Base-by-base conservation (phyloP, 805 yeast genomes). In the Brettanomyces naardenensis region DNA sequence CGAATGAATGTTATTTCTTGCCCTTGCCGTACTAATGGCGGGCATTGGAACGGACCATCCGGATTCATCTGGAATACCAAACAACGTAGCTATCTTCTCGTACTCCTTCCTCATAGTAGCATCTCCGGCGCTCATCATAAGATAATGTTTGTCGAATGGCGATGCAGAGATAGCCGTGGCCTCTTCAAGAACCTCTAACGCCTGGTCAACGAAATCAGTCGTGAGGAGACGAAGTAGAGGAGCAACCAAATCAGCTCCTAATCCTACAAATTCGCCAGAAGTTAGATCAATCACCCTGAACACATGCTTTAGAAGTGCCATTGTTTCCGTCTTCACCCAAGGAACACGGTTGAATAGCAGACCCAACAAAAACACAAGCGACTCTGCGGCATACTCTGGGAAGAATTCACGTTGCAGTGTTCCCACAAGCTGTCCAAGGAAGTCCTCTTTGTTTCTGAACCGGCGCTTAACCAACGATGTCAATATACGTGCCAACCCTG, bases 11-110 rank as follows among this genome's bases (percentile, higher is more conserved):
- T 92, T 92, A 54, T 85, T 86, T 46, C 97, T 67, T 1, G 97
- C 85, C 13, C 84, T 74, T 0, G 95, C 82, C 0, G 96, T 87
- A 2, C 92, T 80, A 31, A 87, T 77, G 0, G 90, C 85, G 2
- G 98, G 96, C 90, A 85, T 83, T 2, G 97, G 95, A 35, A 94
- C 78, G 0, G 96, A 80, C 99, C 99, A 92, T 1, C 99, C 99
- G 51, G 82, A 78, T 10, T 85, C 95, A 44, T 84, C 90, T 0
- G 98, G 97, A 19, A 90, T 79, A 13, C 98, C 98, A 64, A 88
- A 94, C 39, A 92, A 64, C 0, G 97, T 87, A 0, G 92, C 88
- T 3, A 92, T 80, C 47, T 75, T 79, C 46, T 84, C 95, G 53
- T 81, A 83, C 45, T 85, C 94, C 45, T 81, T 84, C 48, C 82